Percentiles rank a stretch among this genome's conserved stretches.
Evolutionary conservation across 2,329 filamentous ascomycete species (phyloP).

Genomic region (Trichoderma guizhouense): DNA sequence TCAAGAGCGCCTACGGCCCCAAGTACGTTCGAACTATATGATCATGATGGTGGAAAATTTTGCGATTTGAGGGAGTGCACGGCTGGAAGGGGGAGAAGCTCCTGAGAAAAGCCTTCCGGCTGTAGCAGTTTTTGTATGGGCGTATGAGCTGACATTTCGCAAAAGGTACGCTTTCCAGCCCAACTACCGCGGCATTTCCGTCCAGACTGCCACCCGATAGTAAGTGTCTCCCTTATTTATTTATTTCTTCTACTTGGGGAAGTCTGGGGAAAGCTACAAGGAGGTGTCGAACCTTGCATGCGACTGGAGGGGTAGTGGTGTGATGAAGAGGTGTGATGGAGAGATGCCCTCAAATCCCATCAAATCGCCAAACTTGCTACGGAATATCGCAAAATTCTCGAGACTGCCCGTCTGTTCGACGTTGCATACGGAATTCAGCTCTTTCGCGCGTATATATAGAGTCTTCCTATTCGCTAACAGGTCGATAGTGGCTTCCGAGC

Average conservation of each 20-base stretch:
- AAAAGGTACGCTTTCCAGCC: conserved; percentile 58
- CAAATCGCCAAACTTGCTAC: background rate
- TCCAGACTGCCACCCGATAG: conserved; percentile 46
- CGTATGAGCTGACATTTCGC: background rate
- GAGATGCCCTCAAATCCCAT: background rate
- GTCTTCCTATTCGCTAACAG: background rate
- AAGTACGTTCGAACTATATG: conserved; percentile 48
- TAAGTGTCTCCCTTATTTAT: conserved; percentile 40
- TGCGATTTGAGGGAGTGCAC: background rate
- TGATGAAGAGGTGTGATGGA: background rate
- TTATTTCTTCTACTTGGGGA: background rate
- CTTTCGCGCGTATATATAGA: conserved; percentile 19
- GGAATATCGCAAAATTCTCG: background rate
- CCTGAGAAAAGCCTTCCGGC: conserved; percentile 29
- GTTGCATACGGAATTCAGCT: background rate
- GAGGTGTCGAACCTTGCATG: background rate
- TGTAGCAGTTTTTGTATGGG: background rate
- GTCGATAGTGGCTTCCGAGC: conserved; percentile 47
- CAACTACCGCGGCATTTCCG: conserved; percentile 48
- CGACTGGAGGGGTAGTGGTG: background rate
- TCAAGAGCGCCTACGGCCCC: conserved; percentile 63
- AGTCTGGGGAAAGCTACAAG: background rate
- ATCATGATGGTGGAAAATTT: background rate
- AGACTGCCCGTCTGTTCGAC: background rate
- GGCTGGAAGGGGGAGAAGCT: background rate